These are phyloP conservation scores for Suillus fuscotomentosus DNA, from an alignment of 768 basidiomycete genomes.

Conservation along the genomic window DNA sequence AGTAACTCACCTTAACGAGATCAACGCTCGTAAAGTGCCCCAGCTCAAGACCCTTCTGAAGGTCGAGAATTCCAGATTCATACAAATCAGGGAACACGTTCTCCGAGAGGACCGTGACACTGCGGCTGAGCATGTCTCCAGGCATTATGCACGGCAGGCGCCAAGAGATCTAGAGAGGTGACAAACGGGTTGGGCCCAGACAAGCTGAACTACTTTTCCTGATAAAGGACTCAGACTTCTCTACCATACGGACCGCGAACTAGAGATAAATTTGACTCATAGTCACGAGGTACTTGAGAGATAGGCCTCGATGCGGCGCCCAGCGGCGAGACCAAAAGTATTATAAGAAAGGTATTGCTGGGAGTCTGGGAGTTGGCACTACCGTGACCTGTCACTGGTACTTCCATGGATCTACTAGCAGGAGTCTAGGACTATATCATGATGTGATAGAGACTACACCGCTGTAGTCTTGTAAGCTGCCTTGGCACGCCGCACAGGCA, in stretches of 20 bases:
- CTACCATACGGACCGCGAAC: conserved; percentile 13
- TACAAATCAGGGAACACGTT: conserved; percentile 55
- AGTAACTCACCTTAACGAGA: conserved; percentile 49
- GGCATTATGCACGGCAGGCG: conserved; percentile 9
- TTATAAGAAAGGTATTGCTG: too few relatives aligned
- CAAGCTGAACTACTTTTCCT: conserved; percentile 12
- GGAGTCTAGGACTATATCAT: neutral
- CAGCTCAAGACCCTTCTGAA: conserved; percentile 51
- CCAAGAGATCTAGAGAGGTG: conserved; percentile 7
- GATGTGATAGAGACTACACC: neutral
- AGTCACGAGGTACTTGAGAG: conserved; percentile 1
- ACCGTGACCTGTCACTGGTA: neutral
- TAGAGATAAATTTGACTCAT: neutral
- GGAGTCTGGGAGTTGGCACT: too few relatives aligned
- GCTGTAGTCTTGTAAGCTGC: neutral
- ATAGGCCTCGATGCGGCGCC: neutral
- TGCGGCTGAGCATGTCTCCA: conserved; percentile 13
- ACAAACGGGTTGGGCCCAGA: neutral
- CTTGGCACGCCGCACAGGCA: neutral
- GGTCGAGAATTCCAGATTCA: conserved; percentile 55
- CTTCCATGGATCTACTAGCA: neutral
- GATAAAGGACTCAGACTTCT: conserved; percentile 18
- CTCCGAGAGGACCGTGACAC: neutral
- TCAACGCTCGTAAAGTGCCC: conserved; percentile 60
- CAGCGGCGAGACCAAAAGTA: too few relatives aligned